A percentile compares a stretch with the other conserved stretches of the same genome.
Evolutionary conservation across 495 filamentous ascomycete genomes (phyloP).

Genomic region (Bombardia bombarda): DNA sequence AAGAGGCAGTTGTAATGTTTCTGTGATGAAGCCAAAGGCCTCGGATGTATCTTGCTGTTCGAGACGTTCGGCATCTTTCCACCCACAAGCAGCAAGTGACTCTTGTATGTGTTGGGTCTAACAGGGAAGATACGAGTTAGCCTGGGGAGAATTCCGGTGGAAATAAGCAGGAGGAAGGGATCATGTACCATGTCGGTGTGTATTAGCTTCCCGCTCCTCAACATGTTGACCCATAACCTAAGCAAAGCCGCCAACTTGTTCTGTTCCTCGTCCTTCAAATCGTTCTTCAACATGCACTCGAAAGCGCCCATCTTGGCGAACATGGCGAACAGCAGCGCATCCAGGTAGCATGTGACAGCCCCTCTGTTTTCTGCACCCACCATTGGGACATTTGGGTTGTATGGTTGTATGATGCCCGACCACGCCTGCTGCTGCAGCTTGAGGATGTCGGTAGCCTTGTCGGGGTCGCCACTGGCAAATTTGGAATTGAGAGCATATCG

Average conservation of each 20-base stretch:
- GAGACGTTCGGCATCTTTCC: conserved; percentile 68
- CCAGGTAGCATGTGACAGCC: conserved; percentile 84
- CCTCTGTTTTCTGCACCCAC: conserved; percentile 81
- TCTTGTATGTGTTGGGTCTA: conserved; percentile 80
- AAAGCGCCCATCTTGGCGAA: conserved; percentile 85
- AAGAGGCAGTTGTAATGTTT: conserved; percentile 76
- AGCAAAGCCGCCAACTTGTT: conserved; percentile 65
- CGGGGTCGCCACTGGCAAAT: conserved; percentile 59
- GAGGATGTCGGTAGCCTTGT: conserved; percentile 69
- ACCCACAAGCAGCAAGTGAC: conserved; percentile 79
- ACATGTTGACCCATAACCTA: conserved; percentile 87
- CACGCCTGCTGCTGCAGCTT: conserved; percentile 69
- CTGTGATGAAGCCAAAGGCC: conserved; percentile 91
- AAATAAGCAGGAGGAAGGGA: not conserved
- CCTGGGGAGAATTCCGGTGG: not conserved
- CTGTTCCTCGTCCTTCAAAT: conserved; percentile 58
- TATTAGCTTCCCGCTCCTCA: conserved; percentile 78
- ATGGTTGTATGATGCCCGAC: conserved; percentile 68
- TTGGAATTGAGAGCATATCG: conserved; percentile 59
- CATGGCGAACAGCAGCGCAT: conserved; percentile 93
- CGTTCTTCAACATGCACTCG: conserved; percentile 67
- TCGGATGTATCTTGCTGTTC: conserved; percentile 92
- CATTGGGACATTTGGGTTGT: conserved; percentile 60
- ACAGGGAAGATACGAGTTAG: conserved; percentile 23
- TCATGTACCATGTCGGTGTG: conserved; percentile 68